Percentiles rank a stretch among this genome's conserved stretches.
Conservation (phyloP, 1,284 basidiomycete genomes). For the Papiliotrema nemorosa region DNA sequence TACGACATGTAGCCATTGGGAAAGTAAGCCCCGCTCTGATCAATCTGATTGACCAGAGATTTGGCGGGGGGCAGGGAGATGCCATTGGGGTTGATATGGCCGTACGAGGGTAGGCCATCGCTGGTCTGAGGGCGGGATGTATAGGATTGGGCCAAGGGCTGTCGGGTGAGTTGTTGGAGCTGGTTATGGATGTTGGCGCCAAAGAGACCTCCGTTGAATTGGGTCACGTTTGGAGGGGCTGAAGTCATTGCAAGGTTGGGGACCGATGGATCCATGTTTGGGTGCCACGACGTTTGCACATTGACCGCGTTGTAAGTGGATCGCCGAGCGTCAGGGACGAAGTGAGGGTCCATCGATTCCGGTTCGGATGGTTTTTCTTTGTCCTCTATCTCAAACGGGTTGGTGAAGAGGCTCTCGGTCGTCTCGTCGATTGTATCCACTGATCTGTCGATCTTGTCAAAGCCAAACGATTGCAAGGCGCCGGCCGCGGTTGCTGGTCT, state of each 20-base stretch:
- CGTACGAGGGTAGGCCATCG: conserved; percentile 37
- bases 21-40: conserved; percentile 2
- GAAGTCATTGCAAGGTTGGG: conserved; percentile 10
- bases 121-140: conserved; percentile 34
- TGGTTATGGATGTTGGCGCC: conserved; percentile 5
- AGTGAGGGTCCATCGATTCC: conserved; percentile 33
- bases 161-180: conserved; percentile 6
- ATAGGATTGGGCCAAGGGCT: conserved; percentile 7
- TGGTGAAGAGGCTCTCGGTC: conserved; percentile 18
- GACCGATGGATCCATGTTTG: neutral
- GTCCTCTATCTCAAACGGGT: conserved; percentile 19
- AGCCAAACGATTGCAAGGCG: conserved; percentile 24
- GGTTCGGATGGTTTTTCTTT: conserved; percentile 5
- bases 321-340: conserved; percentile 11
- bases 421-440: conserved; percentile 19
- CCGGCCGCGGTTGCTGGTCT: conserved; percentile 44
- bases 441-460: conserved; percentile 8
- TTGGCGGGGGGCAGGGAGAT: conserved; percentile 32
- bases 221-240: conserved; percentile 16
- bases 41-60: conserved; percentile 28
- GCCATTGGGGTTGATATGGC: conserved; percentile 16
- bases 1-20: conserved; percentile 16
- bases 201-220: conserved; percentile 4
- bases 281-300: neutral
- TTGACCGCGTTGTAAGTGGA: neutral